These are phyloP conservation scores for Crithidia acanthocephali DNA, from an alignment of 208 protist genomes.

Conservation along the genomic window DNA sequence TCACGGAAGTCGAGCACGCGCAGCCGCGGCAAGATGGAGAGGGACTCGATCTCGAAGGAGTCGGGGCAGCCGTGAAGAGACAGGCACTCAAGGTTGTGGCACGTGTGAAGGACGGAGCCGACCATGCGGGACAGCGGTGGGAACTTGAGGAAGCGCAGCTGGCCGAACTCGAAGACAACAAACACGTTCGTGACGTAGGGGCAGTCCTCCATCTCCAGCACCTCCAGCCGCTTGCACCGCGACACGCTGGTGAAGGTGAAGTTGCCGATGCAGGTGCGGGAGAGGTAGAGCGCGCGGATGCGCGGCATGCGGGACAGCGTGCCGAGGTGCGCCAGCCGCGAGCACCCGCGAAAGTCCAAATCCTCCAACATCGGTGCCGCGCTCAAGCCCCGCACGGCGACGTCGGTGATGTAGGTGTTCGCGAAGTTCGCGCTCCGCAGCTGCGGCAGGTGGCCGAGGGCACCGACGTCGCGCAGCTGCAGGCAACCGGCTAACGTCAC, in stretches of 20 bases:
- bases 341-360: constrained; percentile 39
- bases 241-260: constrained; percentile 47
- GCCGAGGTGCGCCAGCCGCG: constrained; percentile 35
- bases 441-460: constrained; percentile 14
- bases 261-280: constrained; percentile 45
- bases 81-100: constrained; percentile 38
- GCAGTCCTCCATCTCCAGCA: constrained; percentile 49
- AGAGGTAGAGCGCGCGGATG: constrained; percentile 51
- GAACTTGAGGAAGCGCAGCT: constrained; percentile 36
- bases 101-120: constrained; percentile 44
- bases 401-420: constrained; percentile 26
- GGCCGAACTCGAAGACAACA: constrained; percentile 37
- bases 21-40: constrained; percentile 25
- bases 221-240: constrained; percentile 42
- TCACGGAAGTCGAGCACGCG: constrained; percentile 36
- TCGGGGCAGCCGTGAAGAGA: constrained; percentile 38
- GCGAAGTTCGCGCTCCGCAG: constrained; percentile 30
- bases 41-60: constrained; percentile 30
- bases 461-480: constrained; percentile 14
- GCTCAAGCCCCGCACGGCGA: constrained; percentile 20
- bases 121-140: constrained; percentile 36
- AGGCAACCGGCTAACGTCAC: constrained; percentile 23
- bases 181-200: constrained; percentile 41
- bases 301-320: constrained; percentile 37
- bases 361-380: constrained; percentile 34